A percentile compares a stretch with the other conserved stretches of the same genome.
Evolutionary conservation across 805 yeast genomes (phyloP).

Genomic region (Lachancea mirantina): DNA sequence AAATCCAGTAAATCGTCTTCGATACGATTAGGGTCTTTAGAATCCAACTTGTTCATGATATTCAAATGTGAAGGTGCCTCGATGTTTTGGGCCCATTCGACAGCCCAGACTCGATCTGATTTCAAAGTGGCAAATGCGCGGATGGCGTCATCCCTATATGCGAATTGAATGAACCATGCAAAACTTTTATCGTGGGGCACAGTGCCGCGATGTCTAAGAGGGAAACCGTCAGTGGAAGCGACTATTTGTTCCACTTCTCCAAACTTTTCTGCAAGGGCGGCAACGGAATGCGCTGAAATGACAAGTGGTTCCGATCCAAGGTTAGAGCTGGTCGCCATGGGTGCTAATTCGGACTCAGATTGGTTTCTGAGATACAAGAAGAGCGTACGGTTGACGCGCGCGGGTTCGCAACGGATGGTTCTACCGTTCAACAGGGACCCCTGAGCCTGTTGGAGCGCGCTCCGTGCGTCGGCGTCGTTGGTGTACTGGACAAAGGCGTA

Average conservation of each 20-base stretch:
- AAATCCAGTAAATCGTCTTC: no score
- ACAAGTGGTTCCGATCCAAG: no score
- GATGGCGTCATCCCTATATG: constrained; percentile 80
- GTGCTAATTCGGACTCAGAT: constrained; percentile 1
- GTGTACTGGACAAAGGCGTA: constrained; percentile 89
- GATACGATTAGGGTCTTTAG: no score
- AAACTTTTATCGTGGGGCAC: constrained; percentile 26
- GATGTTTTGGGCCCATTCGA: constrained; percentile 84
- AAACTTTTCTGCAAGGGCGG: constrained; percentile 38
- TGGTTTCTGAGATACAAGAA: constrained; percentile 37
- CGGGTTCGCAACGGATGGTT: constrained; percentile 79
- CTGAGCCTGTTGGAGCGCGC: constrained; percentile 64
- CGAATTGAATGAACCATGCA: constrained; percentile 72
- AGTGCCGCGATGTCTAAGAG: constrained; percentile 6
- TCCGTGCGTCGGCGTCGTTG: constrained; percentile 58
- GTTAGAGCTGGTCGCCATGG: background rate
- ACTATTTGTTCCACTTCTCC: constrained; percentile 74
- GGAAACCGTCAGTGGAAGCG: constrained; percentile 31
- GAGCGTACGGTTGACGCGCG: constrained; percentile 83
- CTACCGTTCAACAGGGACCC: constrained; percentile 65
- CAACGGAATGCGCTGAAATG: constrained; percentile 31
- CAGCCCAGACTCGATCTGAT: constrained; percentile 45
- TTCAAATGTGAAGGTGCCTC: constrained; percentile 41
- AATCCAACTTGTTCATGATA: constrained; percentile 14
- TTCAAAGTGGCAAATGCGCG: constrained; percentile 70